Percentiles rank a stretch among this genome's conserved stretches.
These are phyloP conservation scores for Trichoderma sp. DNA, from an alignment of 2,329 filamentous ascomycete species.

Conservation along the genomic window DNA sequence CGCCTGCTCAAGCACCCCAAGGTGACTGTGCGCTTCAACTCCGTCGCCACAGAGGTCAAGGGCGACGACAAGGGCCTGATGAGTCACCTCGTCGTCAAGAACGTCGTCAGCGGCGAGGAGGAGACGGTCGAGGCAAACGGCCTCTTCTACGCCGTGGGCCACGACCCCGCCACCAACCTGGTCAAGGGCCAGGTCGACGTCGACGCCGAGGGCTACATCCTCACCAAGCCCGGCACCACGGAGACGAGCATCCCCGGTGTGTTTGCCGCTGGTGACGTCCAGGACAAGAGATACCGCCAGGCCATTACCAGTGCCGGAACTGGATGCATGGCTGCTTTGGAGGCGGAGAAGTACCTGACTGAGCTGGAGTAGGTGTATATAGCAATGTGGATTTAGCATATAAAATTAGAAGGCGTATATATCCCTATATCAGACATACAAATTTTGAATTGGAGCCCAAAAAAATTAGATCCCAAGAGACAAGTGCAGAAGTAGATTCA, in stretches of 20 bases:
- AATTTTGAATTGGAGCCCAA: background rate
- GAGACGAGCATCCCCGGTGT: constrained; percentile 88
- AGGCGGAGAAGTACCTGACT: constrained; percentile 90
- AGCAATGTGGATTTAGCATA: background rate
- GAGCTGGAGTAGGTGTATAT: constrained; percentile 62
- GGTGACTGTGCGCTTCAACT: constrained; percentile 87
- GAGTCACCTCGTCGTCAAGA: constrained; percentile 82
- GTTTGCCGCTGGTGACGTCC: constrained; percentile 95
- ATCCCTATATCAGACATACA: constrained; percentile 9
- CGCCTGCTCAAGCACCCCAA: constrained; percentile 82
- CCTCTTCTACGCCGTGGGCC: constrained; percentile 95
- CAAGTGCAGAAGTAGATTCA: background rate
- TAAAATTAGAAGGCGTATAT: constrained; percentile 13
- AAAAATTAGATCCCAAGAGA: background rate
- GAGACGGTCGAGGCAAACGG: constrained; percentile 90
- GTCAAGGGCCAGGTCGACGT: constrained; percentile 89
- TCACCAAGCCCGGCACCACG: constrained; percentile 86
- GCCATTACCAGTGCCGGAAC: constrained; percentile 96
- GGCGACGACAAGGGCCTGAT: constrained; percentile 86
- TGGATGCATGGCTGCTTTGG: constrained; percentile 92
- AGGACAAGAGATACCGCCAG: constrained; percentile 98
- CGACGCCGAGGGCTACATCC: constrained; percentile 87
- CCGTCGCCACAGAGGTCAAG: constrained; percentile 77
- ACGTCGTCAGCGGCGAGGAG: constrained; percentile 73
- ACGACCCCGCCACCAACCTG: constrained; percentile 89